phyloP scores from a whole-genome alignment of 495 filamentous ascomycete species.

The Daldinia vernicosa region DNA sequence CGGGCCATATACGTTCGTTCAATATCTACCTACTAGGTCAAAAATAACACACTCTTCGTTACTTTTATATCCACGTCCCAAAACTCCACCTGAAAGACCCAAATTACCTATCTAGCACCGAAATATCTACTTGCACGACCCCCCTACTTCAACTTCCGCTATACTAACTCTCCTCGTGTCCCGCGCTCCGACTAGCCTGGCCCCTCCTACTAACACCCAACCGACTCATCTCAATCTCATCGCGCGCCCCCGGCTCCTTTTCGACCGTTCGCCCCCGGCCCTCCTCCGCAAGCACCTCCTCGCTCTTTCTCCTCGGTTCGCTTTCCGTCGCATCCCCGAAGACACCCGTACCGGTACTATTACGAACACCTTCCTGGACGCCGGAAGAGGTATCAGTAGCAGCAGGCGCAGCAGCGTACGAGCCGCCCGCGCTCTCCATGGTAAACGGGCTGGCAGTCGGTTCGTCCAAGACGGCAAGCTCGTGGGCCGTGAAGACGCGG shows the following conservation, averaged over 20 bases:
- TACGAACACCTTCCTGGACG: slow-evolving; percentile 16
- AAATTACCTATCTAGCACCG: neutral
- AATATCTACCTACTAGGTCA: no score
- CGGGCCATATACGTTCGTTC: no score
- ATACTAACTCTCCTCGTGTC: slow-evolving; percentile 13
- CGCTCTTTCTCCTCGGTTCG: slow-evolving; percentile 33
- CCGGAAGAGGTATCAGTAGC: neutral
- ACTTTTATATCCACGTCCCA: no score
- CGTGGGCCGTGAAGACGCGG: slow-evolving; percentile 69
- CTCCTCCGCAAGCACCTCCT: slow-evolving; percentile 49
- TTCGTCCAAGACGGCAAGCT: slow-evolving; percentile 76
- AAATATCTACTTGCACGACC: neutral
- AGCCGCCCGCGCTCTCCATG: slow-evolving; percentile 84
- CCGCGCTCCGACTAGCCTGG: slow-evolving; percentile 31
- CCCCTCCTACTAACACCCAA: slow-evolving; percentile 36
- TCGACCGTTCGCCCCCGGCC: slow-evolving; percentile 30
- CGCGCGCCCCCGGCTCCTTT: slow-evolving; percentile 7
- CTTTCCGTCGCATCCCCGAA: neutral
- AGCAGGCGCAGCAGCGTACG: slow-evolving; percentile 55
- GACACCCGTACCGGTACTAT: neutral
- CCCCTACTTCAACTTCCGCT: neutral
- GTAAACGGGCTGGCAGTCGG: slow-evolving; percentile 86
- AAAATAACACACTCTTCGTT: no score
- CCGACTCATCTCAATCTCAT: slow-evolving; percentile 37
- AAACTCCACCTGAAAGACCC: neutral